phyloP scores from a whole-genome alignment of 768 basidiomycete genomes.

The Boletus sp. region DNA sequence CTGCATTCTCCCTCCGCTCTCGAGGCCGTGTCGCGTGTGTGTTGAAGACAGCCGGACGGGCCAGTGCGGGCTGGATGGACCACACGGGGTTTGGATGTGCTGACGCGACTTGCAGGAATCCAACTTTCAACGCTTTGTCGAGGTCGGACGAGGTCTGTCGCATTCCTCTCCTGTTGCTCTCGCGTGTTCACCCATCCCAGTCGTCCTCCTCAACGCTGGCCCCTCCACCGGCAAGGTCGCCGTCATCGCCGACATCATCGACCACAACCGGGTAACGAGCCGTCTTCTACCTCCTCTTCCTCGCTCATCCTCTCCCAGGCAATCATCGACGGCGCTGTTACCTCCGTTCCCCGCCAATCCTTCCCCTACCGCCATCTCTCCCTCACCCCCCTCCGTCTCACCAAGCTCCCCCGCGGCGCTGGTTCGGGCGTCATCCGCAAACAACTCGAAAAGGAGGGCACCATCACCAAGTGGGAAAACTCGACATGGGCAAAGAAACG shows the following conservation, averaged over 20 bases:
- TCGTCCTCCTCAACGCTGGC: slow-evolving; percentile 91
- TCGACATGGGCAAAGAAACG: slow-evolving; percentile 88
- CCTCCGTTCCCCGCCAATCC: slow-evolving; percentile 87
- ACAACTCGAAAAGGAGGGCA: slow-evolving; percentile 80
- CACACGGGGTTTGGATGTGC: slow-evolving; percentile 6
- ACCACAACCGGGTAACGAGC: slow-evolving; percentile 85
- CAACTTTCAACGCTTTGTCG: slow-evolving; percentile 95
- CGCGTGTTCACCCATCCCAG: slow-evolving; percentile 29
- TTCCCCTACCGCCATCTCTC: slow-evolving; percentile 90
- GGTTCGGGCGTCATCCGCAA: slow-evolving; percentile 81
- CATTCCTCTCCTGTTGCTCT: not conserved
- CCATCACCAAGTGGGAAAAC: slow-evolving; percentile 84
- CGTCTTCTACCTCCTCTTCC: not conserved
- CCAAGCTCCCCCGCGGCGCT: slow-evolving; percentile 83
- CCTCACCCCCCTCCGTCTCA: slow-evolving; percentile 82
- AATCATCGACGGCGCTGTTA: slow-evolving; percentile 90
- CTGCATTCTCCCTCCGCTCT: fast-evolving
- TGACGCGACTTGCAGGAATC: slow-evolving; percentile 50
- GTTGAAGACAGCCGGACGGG: fast-evolving
- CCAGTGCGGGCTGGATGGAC: slow-evolving; percentile 13
- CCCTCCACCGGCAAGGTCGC: slow-evolving; percentile 87
- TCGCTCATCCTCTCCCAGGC: slow-evolving; percentile 50
- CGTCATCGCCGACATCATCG: slow-evolving; percentile 95
- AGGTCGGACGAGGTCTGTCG: slow-evolving; percentile 85
- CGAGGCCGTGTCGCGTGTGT: not conserved